Base-by-base conservation (phyloP, 768 basidiomycete species). In the Rossbeevera mucosa region DNA sequence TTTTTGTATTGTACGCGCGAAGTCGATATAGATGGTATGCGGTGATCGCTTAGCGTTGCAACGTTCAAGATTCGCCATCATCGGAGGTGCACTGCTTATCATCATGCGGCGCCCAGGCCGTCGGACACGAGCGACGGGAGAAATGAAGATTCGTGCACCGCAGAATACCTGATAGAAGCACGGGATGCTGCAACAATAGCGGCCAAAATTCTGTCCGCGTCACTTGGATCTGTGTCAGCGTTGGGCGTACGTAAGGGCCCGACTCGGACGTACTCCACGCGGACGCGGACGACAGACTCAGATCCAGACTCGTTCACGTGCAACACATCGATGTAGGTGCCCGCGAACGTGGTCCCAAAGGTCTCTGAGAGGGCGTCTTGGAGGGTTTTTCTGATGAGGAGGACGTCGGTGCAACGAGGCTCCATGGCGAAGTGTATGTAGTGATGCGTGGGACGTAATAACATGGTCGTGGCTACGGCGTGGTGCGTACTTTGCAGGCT, bases 261-360 rank as follows among this genome's bases (percentile, higher is more conserved):
- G 11, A 40, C 38, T 16, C 5, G 30, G 46, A 58, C 59, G 5
- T 55, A 63, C 68, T 45, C 53, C 43, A 55, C 38, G 52, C 36
- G 33, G 40, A 61, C 63, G 4, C 60, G 64, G 13, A 69, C 24
- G 46, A 69, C 54, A 21, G 62, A 30, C 41, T 67, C 59, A 2
- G 64, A 54, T 1, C 59, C 67, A 5, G 33, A 41, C 44, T 61
- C 67, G 47, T 57, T 44, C 8, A 83, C 58, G 75, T 79, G 82
- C 16, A 88, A 67, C 9, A 88, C 64, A 58, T 88, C 86, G 28
- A 87, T 52, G 53, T 82, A 78, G 2, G 72, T 74, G 44, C 74
- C 71, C 1, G 83, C 74, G 8, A 69, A 69, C 4, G 79, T 78
- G 36, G 76, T 53, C 3, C 86, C 85, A 56, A 85, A 84, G 8